Base-by-base conservation (phyloP, 176 grass and related monocot genomes). In the Ananas comosus region DNA sequence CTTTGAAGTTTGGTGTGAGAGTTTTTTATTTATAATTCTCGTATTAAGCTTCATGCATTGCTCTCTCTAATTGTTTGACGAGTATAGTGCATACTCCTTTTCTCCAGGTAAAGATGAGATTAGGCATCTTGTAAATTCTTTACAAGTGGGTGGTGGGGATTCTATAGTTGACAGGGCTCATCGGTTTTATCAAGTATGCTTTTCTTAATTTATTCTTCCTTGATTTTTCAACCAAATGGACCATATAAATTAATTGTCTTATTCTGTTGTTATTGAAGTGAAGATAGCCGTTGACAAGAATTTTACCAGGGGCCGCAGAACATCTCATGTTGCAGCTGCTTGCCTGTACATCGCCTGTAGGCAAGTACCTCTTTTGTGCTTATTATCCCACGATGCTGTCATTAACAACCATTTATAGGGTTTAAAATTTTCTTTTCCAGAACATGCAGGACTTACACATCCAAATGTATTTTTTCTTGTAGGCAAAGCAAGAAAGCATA, bases 281-380 rank as follows among this genome's bases (percentile, higher is more conserved):
- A 78, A 96, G 92, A 80, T 91, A 85, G 92, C 83, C 72, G 57
- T 96, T 42, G 92, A 91, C 22, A 83, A 78, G 49, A 78, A 79
- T 76, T 96, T 96, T 63, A 96, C 92, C 25, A 96, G 72, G 74
- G 88, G 92, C 1, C 85, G 86, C 50, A 82, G 74, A 73, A 87
- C 79, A 82, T 66, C 76, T 52, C 83, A 92, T 51, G 88, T 92
- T 81, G 88, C 83, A 67, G 88, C 88, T 73, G 81, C 81, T 74
- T 96, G 92, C 71, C 83, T 96, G 78, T 96, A 96, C 71, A 91
- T 96, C 66, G 86, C 92, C 21, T 96, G 92, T 75, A 73, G 92
- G 88, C 89, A 85, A 71, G 79, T 28, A 64, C 13, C 3, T 12
- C 12, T 49, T 17, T 56, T 64, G 27, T 69, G 59, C 70, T 42